phyloP scores from a whole-genome alignment of 345 rosid species.

The Gossypium herbaceum region DNA sequence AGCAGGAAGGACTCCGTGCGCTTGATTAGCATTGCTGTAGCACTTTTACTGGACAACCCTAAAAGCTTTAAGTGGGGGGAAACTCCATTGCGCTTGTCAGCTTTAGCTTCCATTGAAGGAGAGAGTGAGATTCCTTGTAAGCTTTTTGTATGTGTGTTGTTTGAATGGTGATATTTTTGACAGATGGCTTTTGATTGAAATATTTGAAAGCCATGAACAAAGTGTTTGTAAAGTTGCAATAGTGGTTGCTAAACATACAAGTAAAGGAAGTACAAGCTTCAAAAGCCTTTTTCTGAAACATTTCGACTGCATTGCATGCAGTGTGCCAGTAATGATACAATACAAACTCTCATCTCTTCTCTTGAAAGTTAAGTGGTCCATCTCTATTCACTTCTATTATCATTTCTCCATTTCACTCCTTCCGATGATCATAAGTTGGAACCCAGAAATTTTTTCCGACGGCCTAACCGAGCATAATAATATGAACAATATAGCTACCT shows the following conservation, averaged over 20 bases:
- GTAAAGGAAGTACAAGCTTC: conserved; percentile 9
- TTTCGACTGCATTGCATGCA: not conserved
- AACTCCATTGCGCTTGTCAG: conserved; percentile 8
- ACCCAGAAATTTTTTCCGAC: no score
- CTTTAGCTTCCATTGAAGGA: conserved; percentile 3
- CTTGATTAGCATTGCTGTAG: conserved; percentile 5
- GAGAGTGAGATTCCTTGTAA: conserved; percentile 8
- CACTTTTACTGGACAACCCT: conserved; percentile 5
- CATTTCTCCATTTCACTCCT: not conserved
- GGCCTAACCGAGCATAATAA: no score
- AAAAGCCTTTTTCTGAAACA: conserved; percentile 9
- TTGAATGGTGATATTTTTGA: not conserved
- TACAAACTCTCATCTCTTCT: not conserved
- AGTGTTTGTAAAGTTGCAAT: conserved; percentile 8
- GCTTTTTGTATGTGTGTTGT: not conserved
- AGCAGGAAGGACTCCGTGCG: not conserved
- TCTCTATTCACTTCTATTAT: no score
- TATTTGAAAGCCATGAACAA: not conserved
- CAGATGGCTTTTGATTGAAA: not conserved
- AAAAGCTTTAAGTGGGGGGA: not conserved
- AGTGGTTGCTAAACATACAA: conserved; percentile 13
- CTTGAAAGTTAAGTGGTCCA: not conserved
- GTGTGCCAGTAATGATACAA: not conserved
- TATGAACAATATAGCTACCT: not conserved
- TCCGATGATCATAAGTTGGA: no score